Evolutionary conservation across 495 filamentous ascomycete genomes (phyloP).

Genomic region (Lasiosphaeria hispida): DNA sequence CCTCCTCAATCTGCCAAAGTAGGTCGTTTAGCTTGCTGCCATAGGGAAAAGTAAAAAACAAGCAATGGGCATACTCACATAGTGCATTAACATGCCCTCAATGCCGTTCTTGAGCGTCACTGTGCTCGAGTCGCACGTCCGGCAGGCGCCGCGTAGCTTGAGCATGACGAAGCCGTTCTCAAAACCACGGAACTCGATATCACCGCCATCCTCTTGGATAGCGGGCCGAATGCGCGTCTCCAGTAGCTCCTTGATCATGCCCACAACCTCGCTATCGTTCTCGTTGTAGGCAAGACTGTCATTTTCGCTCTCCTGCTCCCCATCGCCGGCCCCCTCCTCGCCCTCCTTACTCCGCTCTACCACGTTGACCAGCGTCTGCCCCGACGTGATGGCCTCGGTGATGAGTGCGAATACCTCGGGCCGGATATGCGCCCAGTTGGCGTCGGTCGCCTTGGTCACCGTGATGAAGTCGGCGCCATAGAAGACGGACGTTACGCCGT

Average conservation of each 20-base stretch:
- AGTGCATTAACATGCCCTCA: conserved; percentile 91
- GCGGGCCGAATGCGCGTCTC: conserved; percentile 92
- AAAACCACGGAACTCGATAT: conserved; percentile 92
- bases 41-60: background rate
- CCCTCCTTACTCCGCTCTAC: conserved; percentile 55
- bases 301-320: conserved; percentile 43
- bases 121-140: conserved; percentile 93
- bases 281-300: conserved; percentile 78
- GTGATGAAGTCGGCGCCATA: conserved; percentile 96
- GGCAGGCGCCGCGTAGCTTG: conserved; percentile 88
- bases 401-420: conserved; percentile 94
- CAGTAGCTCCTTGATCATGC: conserved; percentile 98
- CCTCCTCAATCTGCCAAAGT: conserved; percentile 78
- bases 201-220: conserved; percentile 96
- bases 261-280: conserved; percentile 86
- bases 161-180: conserved; percentile 79
- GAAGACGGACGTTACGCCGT: conserved; percentile 91
- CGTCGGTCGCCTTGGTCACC: conserved; percentile 82
- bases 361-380: conserved; percentile 75
- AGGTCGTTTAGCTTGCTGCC: conserved; percentile 9
- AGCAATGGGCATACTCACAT: conserved; percentile 38
- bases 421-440: conserved; percentile 90
- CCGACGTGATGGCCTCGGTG: conserved; percentile 81
- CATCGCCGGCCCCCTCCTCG: conserved; percentile 21
- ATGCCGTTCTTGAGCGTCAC: conserved; percentile 96